phyloP scores from a whole-genome alignment of 2,329 filamentous ascomycete genomes.

The Aquanectria penicillioides region DNA sequence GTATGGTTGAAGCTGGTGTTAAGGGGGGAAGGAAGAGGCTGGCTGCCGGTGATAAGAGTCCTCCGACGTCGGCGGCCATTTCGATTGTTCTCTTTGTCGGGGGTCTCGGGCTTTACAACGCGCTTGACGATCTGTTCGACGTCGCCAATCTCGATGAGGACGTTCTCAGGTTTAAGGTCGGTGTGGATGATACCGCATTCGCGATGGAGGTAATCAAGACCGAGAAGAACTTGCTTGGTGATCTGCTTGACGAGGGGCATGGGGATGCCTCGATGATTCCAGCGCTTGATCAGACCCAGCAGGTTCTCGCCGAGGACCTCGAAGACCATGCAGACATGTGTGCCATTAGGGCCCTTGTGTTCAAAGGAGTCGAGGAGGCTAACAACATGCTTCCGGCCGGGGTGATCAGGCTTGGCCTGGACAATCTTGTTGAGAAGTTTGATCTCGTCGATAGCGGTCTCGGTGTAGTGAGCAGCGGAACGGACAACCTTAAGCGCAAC shows the following conservation, averaged over 20 bases:
- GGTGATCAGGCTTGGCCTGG: constrained; percentile 92
- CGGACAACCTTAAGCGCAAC: constrained; percentile 98
- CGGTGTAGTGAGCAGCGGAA: constrained; percentile 97
- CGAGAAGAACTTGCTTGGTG: constrained; percentile 95
- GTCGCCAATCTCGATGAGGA: constrained; percentile 97
- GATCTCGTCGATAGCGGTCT: constrained; percentile 98
- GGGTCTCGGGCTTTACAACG: constrained; percentile 83
- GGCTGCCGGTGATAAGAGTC: constrained; percentile 96
- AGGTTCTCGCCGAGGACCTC: constrained; percentile 97
- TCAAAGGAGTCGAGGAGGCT: constrained; percentile 97
- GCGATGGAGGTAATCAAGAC: constrained; percentile 94
- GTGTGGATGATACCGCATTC: constrained; percentile 99
- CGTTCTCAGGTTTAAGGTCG: constrained; percentile 96
- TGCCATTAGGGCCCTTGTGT: constrained; percentile 95
- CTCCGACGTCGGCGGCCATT: constrained; percentile 90
- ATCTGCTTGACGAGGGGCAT: constrained; percentile 98
- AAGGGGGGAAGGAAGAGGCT: constrained; percentile 92
- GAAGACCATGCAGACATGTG: constrained; percentile 99
- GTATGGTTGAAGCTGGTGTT: constrained; percentile 88
- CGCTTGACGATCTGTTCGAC: constrained; percentile 98
- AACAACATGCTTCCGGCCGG: constrained; percentile 93
- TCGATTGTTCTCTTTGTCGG: constrained; percentile 86
- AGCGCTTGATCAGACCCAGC: constrained; percentile 94
- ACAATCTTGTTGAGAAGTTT: constrained; percentile 98
- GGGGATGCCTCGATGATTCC: constrained; percentile 97